Base-by-base conservation (phyloP, 306 rosid genomes). In the Quercus dentata region DNA sequence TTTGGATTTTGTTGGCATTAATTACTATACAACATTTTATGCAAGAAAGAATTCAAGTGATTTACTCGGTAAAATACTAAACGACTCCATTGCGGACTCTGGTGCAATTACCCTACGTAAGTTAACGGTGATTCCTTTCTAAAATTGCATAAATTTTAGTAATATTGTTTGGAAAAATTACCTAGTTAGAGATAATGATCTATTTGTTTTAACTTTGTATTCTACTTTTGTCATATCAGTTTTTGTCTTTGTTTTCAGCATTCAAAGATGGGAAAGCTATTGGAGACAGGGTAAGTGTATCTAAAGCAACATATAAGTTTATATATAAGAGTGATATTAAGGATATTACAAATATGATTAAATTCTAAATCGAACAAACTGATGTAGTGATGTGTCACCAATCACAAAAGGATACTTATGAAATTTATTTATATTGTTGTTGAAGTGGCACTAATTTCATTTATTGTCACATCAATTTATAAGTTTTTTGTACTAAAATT, bases 1-100 rank as follows among this genome's bases (percentile, higher is more conserved):
- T 44, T 54, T 89, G 78, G 98, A 96, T 84, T 96, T 96, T 83
- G 91, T 96, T 10, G 99, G 97, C 69, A 96, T 96, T 56, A 96
- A 96, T 80, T 98, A 96, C 86, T 96, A 93, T 88, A 96, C 98
- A 38, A 91, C 99, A 2, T 85, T 73, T 78, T 94, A 86, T 80
- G 97, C 90, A 23, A 73, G 69, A 25, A 51, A 87, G 65, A 83
- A 86, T 78, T 17, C 78, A 41, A 14, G 77, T 49, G 35, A 73
- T 73, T 0, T 1, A 72, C 1, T 89, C 17, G 88, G 87, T 23
- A 11, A 2, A 51, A 35, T 81, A 12, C 91, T 93, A 20, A 68
- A 85, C 33, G 97, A 88, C 67, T 3, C 90, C 74, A 41, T 78
- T 73, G 88, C 90, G 69, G 98, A 95, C 61, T 87, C 99, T 3